Percentiles rank a stretch among this genome's conserved stretches.
Conservation (phyloP, 208 protist genomes). For the Endotrypanum monterogeii region DNA sequence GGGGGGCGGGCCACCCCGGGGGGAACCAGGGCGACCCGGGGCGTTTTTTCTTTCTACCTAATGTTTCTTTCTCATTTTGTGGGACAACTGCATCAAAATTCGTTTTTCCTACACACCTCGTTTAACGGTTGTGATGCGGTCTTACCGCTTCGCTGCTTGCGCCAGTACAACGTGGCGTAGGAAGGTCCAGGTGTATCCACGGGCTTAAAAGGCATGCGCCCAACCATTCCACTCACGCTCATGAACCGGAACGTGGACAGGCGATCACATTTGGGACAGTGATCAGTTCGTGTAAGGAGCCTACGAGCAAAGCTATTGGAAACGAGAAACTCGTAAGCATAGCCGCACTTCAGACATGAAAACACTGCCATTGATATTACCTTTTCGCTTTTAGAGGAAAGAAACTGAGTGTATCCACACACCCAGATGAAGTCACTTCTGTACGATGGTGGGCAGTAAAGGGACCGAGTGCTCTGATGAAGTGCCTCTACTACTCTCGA, state of each 20-base stretch:
- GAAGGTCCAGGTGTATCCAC: slow-evolving; percentile 61
- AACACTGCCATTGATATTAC: slow-evolving; percentile 66
- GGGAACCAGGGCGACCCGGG: not conserved
- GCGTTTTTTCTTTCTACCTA: not conserved
- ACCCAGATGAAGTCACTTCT: not conserved
- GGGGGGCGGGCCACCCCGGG: not conserved
- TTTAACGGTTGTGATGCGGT: slow-evolving; percentile 53
- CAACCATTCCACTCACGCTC: slow-evolving; percentile 80
- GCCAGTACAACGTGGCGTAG: slow-evolving; percentile 77
- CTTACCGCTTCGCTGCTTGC: slow-evolving; percentile 59
- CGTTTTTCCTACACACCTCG: slow-evolving; percentile 52
- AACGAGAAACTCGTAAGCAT: slow-evolving; percentile 82
- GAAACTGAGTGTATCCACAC: not conserved
- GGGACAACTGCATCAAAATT: slow-evolving; percentile 36
- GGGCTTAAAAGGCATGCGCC: slow-evolving; percentile 66
- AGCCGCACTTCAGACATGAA: slow-evolving; percentile 73
- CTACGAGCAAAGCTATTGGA: slow-evolving; percentile 61
- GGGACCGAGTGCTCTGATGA: not conserved
- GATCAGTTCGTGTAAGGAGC: slow-evolving; percentile 53
- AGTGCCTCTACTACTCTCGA: not conserved
- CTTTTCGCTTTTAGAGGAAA: slow-evolving; percentile 3
- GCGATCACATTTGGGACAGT: slow-evolving; percentile 72
- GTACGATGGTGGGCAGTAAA: slow-evolving; percentile 1
- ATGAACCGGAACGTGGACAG: slow-evolving; percentile 72
- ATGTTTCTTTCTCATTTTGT: not conserved